Conservation (phyloP, 164 flowering plant species). For the Paratinospora sagittata region DNA sequence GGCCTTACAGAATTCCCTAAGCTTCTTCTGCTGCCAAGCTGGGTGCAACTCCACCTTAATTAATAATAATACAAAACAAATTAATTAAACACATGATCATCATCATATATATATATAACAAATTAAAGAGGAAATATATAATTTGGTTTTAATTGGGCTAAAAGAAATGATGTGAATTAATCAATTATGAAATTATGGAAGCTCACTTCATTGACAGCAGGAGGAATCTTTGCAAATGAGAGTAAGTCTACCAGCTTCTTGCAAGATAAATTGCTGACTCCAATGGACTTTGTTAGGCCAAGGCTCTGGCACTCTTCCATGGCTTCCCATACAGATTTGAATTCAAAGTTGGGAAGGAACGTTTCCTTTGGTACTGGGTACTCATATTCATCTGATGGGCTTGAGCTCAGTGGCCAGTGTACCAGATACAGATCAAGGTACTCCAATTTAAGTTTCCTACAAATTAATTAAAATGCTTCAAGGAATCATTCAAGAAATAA, state of each 20-base stretch:
- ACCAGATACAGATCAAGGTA: conserved; percentile 9
- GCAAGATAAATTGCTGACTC: conserved; percentile 13
- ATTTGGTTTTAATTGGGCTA: no score
- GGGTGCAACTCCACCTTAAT: conserved; percentile 14
- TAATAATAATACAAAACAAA: no score
- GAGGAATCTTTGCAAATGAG: neutral
- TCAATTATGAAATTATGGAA: no score
- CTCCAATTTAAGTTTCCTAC: conserved; percentile 6
- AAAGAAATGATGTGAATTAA: no score
- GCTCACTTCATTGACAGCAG: conserved; percentile 4
- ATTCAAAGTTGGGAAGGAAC: neutral
- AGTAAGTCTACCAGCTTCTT: conserved; percentile 8
- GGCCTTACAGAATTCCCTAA: conserved; percentile 9
- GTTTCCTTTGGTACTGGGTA: neutral
- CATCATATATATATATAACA: no score
- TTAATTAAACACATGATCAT: no score
- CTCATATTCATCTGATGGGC: neutral
- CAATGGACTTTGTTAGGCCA: conserved; percentile 13
- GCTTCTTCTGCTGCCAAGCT: conserved; percentile 8
- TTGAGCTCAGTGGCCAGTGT: conserved; percentile 6
- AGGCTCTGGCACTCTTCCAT: conserved; percentile 8
- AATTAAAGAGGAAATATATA: no score
- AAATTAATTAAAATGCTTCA: neutral
- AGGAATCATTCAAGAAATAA: neutral
- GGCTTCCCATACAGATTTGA: conserved; percentile 5